phyloP scores from a whole-genome alignment of 768 basidiomycete genomes.

The Amylocystis lapponica region DNA sequence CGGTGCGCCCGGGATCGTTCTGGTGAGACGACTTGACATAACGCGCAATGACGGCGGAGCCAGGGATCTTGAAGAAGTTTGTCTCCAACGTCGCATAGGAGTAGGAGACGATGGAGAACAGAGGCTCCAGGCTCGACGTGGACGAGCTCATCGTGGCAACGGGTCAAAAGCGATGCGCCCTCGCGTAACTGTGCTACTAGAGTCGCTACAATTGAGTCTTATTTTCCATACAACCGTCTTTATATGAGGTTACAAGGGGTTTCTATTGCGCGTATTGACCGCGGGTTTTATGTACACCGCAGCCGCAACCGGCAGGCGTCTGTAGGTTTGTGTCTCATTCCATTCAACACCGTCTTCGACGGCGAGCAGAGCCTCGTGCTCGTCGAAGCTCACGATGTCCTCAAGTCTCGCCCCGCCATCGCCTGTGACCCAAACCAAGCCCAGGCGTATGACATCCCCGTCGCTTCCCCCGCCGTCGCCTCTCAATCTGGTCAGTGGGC shows the following conservation, averaged over 20 bases:
- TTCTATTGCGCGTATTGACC: no score
- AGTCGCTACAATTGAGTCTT: no score
- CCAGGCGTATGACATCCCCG: constrained; percentile 33
- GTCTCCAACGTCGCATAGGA: constrained; percentile 54
- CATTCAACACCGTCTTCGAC: constrained; percentile 24
- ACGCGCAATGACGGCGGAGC: constrained; percentile 78
- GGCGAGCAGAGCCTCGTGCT: constrained; percentile 20
- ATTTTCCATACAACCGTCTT: no score
- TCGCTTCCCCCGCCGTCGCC: constrained; percentile 33
- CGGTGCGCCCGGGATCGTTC: constrained; percentile 89
- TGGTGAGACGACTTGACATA: constrained; percentile 94
- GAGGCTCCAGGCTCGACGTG: constrained; percentile 36
- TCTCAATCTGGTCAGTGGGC: constrained; percentile 33
- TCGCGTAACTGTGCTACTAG: no score
- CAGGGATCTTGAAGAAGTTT: constrained; percentile 71
- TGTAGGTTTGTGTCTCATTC: no score
- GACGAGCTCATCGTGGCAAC: constrained; percentile 32
- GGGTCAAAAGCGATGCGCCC: no score
- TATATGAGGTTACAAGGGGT: no score
- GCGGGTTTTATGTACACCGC: no score
- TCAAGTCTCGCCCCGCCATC: constrained; percentile 23
- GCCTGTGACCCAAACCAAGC: constrained; percentile 15
- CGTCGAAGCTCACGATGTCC: constrained; percentile 22
- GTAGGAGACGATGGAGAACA: constrained; percentile 63
- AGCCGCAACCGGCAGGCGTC: no score